Evolutionary conservation across 768 basidiomycete genomes (phyloP), one percentile per base, ranked within the genome.

Genomic region (Panaeolus papilionaceus): DNA sequence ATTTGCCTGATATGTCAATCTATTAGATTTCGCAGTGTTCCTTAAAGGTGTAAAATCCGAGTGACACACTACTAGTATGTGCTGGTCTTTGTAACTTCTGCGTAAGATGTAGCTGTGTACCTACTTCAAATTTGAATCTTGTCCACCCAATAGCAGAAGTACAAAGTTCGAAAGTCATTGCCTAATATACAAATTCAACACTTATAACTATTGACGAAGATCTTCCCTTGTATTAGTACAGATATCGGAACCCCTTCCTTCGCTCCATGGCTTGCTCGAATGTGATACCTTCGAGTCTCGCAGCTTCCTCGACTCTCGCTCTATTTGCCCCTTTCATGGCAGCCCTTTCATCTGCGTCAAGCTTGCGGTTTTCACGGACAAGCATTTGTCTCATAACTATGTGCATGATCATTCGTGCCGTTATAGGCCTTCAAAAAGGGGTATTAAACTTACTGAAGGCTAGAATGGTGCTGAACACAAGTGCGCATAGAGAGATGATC

Each of bases 201-300:
- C 23, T 3, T 11, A 8, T 40, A 40, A 8, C 14, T 14, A 40
- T 18, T 1, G 16, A 18, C 5, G 42, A 44, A 12, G 42, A 14
- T 14, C n/a, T 44, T 44, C 14, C 42, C 39, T 2, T 10, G 14
- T 14, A 3, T 80, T 67, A 89, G 68, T 86, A 84, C 45, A 89
- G 75, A 73, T 88, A 90, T 40, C 88, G 79, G 77, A 88, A 89
- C 0, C 86, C 86, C 73, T 81, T 86, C 70, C 84, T 82, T 70
- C 81, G 82, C 68, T 83, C 82, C 72, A 89, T 76, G 3, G 88
- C 89, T 70, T 89, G 84, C 38, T 88, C 86, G 67, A 88, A 83
- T 3, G 84, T 83, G 28, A 90, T 81, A 2, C 87, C 87, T 71
- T 89, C 88, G 61, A 89, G 72, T 69, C 79, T 79, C 2, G 88